Evolutionary conservation across 2,329 filamentous ascomycete species (phyloP), one percentile per base, ranked within the genome.

Genomic region (Emergomyces pasteurianus): DNA sequence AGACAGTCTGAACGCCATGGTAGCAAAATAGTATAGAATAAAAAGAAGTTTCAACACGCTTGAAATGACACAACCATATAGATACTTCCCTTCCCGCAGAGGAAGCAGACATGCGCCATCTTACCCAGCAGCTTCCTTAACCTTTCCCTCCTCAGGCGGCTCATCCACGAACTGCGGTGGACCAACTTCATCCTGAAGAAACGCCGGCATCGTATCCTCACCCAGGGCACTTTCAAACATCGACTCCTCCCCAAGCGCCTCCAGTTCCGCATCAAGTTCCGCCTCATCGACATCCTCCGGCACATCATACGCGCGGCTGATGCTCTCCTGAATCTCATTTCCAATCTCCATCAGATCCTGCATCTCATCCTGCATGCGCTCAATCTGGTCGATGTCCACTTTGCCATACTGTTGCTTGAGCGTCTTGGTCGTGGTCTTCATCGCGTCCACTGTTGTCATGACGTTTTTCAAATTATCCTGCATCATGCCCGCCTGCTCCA

Each of bases 401-500:
- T 96, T 96, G 68, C 92, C 92, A 72, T 97, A 97, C 80, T 97
- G 92, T 74, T 90, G 89, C 72, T 86, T 86, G 65, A 99, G 82
- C 70, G 90, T 87, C 78, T 96, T 96, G 70, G 94, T 96, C 28
- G 92, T 96, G 1, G 88, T 91, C 83, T 96, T 95, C 84, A 99
- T 92, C 12, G 92, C 92, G 73, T 97, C 92, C 52, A 97, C 92
- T 34, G 94, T 96, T 21, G 91, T 95, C 92, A 96, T 96, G 65
- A 94, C 92, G 75, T 97, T 97, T 75, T 95, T 94, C 59, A 99
- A 83, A 72, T 97, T 97, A 77, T 97, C 92, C 78, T 95, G 91
- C 92, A 97, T 96, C 83, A 92, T 95, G 73, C 89, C 88, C 2
- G 92, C 92, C 77, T 96, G 92, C 78, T 97, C 92, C 92, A 99